Evolutionary conservation across 2,329 filamentous ascomycete genomes (phyloP).

Genomic region (Pseudogymnoascus pannorum): DNA sequence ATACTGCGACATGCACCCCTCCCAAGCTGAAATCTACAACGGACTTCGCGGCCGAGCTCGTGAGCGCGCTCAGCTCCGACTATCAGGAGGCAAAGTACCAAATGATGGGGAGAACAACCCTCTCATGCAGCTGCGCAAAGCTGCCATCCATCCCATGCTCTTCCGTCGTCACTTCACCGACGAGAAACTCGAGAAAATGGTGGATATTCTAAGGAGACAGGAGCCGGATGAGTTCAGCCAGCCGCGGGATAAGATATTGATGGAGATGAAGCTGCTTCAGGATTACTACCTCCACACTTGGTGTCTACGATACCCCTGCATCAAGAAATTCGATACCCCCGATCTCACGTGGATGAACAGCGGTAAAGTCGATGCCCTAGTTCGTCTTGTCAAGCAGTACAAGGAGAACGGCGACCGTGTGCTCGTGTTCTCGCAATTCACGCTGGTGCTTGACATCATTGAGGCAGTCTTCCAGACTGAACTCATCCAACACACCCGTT

Average conservation of each 20-base stretch:
- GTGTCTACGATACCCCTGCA: slow-evolving; percentile 51
- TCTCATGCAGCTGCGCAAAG: slow-evolving; percentile 87
- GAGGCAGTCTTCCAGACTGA: slow-evolving; percentile 71
- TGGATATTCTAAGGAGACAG: slow-evolving; percentile 65
- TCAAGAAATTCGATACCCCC: slow-evolving; percentile 49
- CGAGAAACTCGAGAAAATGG: slow-evolving; percentile 67
- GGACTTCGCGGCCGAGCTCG: slow-evolving; percentile 58
- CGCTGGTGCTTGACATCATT: slow-evolving; percentile 83
- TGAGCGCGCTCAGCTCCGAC: slow-evolving; percentile 47
- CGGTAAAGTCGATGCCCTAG: slow-evolving; percentile 79
- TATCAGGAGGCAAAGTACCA: slow-evolving; percentile 44
- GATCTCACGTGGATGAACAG: slow-evolving; percentile 51
- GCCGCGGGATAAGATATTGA: slow-evolving; percentile 43
- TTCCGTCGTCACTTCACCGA: slow-evolving; percentile 78
- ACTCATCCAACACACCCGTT: slow-evolving; percentile 69
- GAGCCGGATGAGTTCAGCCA: slow-evolving; percentile 46
- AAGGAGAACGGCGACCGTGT: slow-evolving; percentile 76
- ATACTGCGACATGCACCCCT: slow-evolving; percentile 69
- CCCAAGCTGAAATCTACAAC: slow-evolving; percentile 68
- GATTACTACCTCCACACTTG: slow-evolving; percentile 61
- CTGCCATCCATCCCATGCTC: slow-evolving; percentile 83
- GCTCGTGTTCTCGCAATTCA: slow-evolving; percentile 90
- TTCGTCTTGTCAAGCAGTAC: slow-evolving; percentile 66
- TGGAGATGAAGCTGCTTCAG: slow-evolving; percentile 50
- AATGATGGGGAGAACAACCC: slow-evolving; percentile 56